Conservation (phyloP, 2,329 filamentous ascomycete species). For the Claviceps sp. region DNA sequence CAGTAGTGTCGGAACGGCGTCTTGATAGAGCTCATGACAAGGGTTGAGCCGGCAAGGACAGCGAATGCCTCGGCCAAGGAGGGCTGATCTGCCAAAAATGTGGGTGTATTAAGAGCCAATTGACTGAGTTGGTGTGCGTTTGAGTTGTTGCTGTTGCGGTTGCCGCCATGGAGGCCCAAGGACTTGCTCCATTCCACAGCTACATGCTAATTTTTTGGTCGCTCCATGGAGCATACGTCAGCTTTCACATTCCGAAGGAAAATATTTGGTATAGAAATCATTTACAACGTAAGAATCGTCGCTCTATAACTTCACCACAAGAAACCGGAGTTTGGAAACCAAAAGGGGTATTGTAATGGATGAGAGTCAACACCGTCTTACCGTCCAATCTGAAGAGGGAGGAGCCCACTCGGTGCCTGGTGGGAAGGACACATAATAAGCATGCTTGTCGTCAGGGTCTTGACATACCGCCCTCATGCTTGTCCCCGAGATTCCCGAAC, state of each 20-base stretch:
- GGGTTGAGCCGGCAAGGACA: conserved; percentile 52
- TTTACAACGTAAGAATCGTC: not conserved
- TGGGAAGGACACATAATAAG: conserved; percentile 33
- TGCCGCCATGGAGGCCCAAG: conserved; percentile 42
- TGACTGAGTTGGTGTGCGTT: conserved; percentile 44
- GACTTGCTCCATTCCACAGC: conserved; percentile 40
- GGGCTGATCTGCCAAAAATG: conserved; percentile 39
- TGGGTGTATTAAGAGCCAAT: conserved; percentile 27
- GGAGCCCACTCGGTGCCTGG: conserved; percentile 17
- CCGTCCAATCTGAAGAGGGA: conserved; percentile 36
- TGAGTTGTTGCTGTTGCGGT: conserved; percentile 40
- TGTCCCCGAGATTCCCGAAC: conserved; percentile 44
- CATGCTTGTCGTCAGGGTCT: conserved; percentile 34
- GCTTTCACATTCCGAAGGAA: not conserved
- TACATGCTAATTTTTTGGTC: conserved; percentile 23
- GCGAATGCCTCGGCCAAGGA: conserved; percentile 63
- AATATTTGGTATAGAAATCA: not conserved
- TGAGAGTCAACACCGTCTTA: not conserved
- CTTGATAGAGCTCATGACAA: conserved; percentile 45
- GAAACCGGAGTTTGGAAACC: not conserved
- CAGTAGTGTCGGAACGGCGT: conserved; percentile 48
- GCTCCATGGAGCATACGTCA: not conserved
- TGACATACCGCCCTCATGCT: conserved; percentile 49
- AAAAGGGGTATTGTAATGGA: not conserved
- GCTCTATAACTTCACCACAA: not conserved